These are phyloP conservation scores for Apophysomyces variabilis DNA, from an alignment of 371 early-diverging fungal genomes.

Conservation along the genomic window DNA sequence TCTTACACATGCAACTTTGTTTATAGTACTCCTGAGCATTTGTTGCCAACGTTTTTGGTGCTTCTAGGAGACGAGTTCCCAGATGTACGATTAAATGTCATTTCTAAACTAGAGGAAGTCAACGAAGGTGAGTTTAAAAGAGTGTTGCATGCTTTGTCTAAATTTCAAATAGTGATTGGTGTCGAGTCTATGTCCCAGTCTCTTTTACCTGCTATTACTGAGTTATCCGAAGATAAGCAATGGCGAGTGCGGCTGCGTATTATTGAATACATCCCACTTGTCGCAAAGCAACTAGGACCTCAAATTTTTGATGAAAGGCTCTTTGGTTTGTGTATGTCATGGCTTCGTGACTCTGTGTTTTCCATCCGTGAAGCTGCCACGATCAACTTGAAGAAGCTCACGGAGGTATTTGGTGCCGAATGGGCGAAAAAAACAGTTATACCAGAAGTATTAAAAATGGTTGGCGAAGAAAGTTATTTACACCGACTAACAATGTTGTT, in stretches of 20 bases:
- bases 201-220: slow-evolving; percentile 94
- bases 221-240: slow-evolving; percentile 97
- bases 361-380: slow-evolving; percentile 97
- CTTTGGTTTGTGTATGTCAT: slow-evolving; percentile 88
- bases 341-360: slow-evolving; percentile 94
- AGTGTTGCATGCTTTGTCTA: neutral
- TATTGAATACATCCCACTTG: slow-evolving; percentile 95
- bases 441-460: slow-evolving; percentile 91
- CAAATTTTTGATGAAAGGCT: slow-evolving; percentile 95
- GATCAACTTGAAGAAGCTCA: slow-evolving; percentile 85
- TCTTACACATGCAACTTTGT: neutral
- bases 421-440: slow-evolving; percentile 95
- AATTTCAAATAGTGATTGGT: slow-evolving; percentile 75
- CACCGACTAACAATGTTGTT: slow-evolving; percentile 96
- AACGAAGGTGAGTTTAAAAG: slow-evolving; percentile 64
- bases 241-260: slow-evolving; percentile 98
- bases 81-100: slow-evolving; percentile 96
- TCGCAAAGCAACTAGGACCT: slow-evolving; percentile 92
- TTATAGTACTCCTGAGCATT: slow-evolving; percentile 83
- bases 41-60: slow-evolving; percentile 90
- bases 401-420: slow-evolving; percentile 94
- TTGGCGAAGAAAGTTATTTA: slow-evolving; percentile 87
- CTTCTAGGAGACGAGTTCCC: slow-evolving; percentile 94
- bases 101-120: slow-evolving; percentile 92
- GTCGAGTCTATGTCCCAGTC: slow-evolving; percentile 95